Evolutionary conservation across 345 rosid genomes (phyloP).

Genomic region (Lenwebbia sp.): DNA sequence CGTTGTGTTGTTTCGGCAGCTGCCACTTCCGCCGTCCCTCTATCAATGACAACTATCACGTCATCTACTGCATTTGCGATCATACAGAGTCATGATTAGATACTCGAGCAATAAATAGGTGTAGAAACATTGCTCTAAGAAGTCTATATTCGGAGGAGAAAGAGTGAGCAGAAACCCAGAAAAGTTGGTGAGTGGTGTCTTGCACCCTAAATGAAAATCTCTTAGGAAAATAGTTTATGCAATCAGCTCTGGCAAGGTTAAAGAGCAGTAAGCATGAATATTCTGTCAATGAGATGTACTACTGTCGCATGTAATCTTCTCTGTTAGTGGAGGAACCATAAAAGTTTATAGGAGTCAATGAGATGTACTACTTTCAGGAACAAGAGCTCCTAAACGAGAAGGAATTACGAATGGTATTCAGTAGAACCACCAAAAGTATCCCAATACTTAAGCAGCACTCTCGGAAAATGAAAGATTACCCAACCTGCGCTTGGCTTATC

Average conservation of each 20-base stretch:
- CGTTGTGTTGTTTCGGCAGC: not conserved
- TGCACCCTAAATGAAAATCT: not conserved
- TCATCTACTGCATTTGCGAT: constrained; percentile 14
- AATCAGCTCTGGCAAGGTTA: not conserved
- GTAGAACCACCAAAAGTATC: not conserved
- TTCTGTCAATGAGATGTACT: not conserved
- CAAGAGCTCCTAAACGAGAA: not conserved
- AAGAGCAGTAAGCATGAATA: not conserved
- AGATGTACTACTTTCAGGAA: not conserved
- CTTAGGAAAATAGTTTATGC: not conserved
- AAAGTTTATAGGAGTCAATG: not conserved
- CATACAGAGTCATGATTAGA: not conserved
- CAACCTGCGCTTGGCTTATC: not conserved
- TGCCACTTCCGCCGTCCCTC: not conserved
- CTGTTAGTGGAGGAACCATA: not conserved
- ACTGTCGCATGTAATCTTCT: not conserved
- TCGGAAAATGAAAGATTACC: not conserved
- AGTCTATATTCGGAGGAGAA: not conserved
- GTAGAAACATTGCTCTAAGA: not conserved
- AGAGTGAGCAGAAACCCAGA: not conserved
- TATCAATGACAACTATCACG: constrained; percentile 7
- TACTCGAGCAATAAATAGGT: not conserved
- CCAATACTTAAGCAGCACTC: not conserved
- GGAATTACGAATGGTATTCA: not conserved
- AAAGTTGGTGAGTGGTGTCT: not conserved